phyloP scores from a whole-genome alignment of 208 protist species.

The Vickermania ingenoplastis region DNA sequence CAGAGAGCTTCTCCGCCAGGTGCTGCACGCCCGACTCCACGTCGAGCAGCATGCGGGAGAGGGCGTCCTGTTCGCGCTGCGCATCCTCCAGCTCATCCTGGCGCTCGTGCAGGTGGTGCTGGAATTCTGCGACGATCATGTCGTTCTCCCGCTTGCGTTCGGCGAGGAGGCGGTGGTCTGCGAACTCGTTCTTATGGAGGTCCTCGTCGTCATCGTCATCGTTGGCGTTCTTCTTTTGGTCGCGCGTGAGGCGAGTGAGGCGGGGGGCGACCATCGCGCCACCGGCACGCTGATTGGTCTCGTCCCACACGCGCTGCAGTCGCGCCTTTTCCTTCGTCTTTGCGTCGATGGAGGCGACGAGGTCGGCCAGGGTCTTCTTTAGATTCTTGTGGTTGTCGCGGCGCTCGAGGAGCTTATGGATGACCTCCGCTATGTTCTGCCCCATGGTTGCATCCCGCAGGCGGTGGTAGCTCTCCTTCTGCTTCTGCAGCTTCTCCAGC shows the following conservation, averaged over 20 bases:
- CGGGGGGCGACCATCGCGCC: background rate
- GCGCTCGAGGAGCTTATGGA: conserved; percentile 64
- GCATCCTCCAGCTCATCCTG: conserved; percentile 45
- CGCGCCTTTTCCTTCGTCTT: background rate
- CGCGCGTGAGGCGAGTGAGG: background rate
- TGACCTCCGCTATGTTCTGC: conserved; percentile 56
- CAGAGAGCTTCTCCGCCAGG: conserved; percentile 74
- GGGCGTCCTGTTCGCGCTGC: conserved; percentile 43
- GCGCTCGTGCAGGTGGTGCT: conserved; percentile 67
- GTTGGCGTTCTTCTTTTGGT: background rate
- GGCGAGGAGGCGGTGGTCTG: conserved; percentile 45
- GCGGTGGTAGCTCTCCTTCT: conserved; percentile 56
- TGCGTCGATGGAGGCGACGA: background rate
- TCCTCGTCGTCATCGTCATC: conserved; percentile 6
- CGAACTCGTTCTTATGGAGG: background rate
- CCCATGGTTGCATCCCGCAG: conserved; percentile 1
- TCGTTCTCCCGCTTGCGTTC: conserved; percentile 36
- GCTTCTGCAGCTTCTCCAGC: conserved; percentile 48
- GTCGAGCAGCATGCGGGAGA: conserved; percentile 70
- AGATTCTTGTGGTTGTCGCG: conserved; percentile 54
- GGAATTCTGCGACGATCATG: conserved; percentile 84
- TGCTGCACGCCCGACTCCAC: conserved; percentile 86
- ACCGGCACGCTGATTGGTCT: background rate
- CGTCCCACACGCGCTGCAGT: conserved; percentile 1
- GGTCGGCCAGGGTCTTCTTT: background rate